Evolutionary conservation across 2,329 filamentous ascomycete species (phyloP), one percentile per base, ranked within the genome.

Genomic region (Huntiella moniliformis): DNA sequence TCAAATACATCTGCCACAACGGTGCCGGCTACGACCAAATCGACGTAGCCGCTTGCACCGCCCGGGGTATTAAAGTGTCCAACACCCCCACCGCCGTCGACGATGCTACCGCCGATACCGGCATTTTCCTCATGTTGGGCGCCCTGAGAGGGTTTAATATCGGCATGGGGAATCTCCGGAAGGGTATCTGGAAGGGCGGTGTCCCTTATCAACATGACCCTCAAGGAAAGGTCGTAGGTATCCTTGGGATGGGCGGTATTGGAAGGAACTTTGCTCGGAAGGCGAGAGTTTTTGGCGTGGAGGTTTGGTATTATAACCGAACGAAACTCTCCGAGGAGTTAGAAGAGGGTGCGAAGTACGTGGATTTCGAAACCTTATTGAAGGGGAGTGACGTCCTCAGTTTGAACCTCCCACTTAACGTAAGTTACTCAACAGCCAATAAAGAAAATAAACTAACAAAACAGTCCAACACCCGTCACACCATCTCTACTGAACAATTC

Each of bases 1-100:
- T 78, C 38, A 63, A 63, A 50, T 79, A 72, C 54, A 62, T 79
- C 52, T 74, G 68, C 54, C 74, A 78, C 57, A 75, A 75, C 53
- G 78, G 82, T 51, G 82, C 85, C 47, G 86, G 86, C 34, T 93
- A 93, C 61, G 85, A 93, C 60, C 79, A 86, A 59, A 68, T 92
- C 51, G 78, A 87, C 58, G 67, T 87, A 6, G 59, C 71, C 40
- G 79, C 80, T 35, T 88, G 82, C 65, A 79, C 75, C 7, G 65
- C 66, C 1, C 74, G 74, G 45, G 65, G 66, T 17, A 70, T 92
- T 52, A 69, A 66, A 37, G 80, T 93, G 32, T 85, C 82, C 52
- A 91, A 92, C 60, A 79, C 81, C 1, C 85, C 83, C n/a, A 77
- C 73, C 0, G 79, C 81, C 22, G 81, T 86, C 38, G 78, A 91